Base-by-base conservation (phyloP, 305 asterid species). In the Solanum hybrid region DNA sequence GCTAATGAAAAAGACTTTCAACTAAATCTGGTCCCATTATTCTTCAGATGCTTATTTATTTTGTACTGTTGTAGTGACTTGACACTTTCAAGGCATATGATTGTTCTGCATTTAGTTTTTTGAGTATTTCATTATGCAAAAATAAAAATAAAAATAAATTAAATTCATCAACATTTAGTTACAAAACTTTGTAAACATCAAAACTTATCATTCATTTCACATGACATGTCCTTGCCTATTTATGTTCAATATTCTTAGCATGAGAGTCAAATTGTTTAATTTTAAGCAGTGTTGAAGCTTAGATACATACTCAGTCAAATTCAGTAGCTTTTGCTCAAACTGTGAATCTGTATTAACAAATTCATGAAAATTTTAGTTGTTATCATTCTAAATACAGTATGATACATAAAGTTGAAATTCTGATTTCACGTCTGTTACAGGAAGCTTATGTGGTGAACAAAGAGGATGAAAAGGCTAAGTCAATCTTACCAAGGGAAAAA, bases 361-460 rank as follows among this genome's bases (percentile, higher is more conserved):
- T 42, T 51, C 22, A 51, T 51, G n/a, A 51, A 51, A 16, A 0
- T 6, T 60, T 60, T 20, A 60, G 2, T 17, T 14, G 20, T 66
- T 60, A 10, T 5, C 32, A 66, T 66, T 22, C 1, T 24, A 69
- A 24, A 69, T 24, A 26, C 2, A 0, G 0, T 11, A 71, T 0
- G 27, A 51, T 51, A 51, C 66, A 51, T 69, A 69, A 69, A 69
- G 0, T 69, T 69, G 17, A 24, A 69, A 69, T 72, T 27, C 3
- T 72, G 0, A 6, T 11, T 72, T 6, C 0, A 3, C 4, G 1
- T 69, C 1, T 69, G 76, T 1, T 69, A 26, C 93, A 97, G 98
- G 99, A 96, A 94, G 95, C 95, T 17, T 96, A 93, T 89, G 92
- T 95, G 69, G 86, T 95, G 24, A 92, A 37, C 89, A 90, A 37